Conservation (phyloP, 768 basidiomycete genomes). For the Pleurotus tuoliensis region DNA sequence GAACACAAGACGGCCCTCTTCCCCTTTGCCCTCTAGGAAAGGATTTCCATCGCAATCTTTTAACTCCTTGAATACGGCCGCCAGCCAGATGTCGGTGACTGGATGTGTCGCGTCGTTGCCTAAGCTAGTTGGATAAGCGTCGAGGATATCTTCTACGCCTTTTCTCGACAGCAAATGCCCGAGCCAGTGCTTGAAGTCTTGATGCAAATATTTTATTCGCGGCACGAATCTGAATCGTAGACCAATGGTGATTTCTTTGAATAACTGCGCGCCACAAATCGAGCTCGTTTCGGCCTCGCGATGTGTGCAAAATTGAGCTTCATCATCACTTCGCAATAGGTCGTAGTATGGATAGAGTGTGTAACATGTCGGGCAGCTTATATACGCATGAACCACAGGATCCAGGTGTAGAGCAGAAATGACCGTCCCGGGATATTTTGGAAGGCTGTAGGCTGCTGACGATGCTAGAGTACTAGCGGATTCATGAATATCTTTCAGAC, state of each 20-base stretch:
- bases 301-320: not conserved
- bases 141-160: slow-evolving; percentile 21
- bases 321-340: not conserved
- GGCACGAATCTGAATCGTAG: slow-evolving; percentile 7
- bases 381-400: slow-evolving; percentile 14
- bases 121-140: slow-evolving; percentile 9
- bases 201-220: slow-evolving; percentile 16
- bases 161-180: slow-evolving; percentile 20
- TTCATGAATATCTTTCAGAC: no score
- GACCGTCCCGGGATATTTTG: not conserved
- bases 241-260: slow-evolving; percentile 6
- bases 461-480: no score
- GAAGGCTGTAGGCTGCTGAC: not conserved
- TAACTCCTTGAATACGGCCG: not conserved
- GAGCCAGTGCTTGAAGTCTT: slow-evolving; percentile 21
- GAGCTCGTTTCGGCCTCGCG: not conserved
- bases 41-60: not conserved
- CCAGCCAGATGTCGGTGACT: not conserved
- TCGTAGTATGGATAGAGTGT: slow-evolving; percentile 13
- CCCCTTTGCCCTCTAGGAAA: not conserved
- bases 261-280: not conserved
- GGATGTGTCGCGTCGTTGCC: not conserved
- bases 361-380: slow-evolving; percentile 22
- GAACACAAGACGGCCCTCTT: not conserved
- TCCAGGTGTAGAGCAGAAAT: slow-evolving; percentile 16